These are phyloP conservation scores for Clarireedia monteithiana DNA, from an alignment of 2,329 filamentous ascomycete species.

Conservation along the genomic window DNA sequence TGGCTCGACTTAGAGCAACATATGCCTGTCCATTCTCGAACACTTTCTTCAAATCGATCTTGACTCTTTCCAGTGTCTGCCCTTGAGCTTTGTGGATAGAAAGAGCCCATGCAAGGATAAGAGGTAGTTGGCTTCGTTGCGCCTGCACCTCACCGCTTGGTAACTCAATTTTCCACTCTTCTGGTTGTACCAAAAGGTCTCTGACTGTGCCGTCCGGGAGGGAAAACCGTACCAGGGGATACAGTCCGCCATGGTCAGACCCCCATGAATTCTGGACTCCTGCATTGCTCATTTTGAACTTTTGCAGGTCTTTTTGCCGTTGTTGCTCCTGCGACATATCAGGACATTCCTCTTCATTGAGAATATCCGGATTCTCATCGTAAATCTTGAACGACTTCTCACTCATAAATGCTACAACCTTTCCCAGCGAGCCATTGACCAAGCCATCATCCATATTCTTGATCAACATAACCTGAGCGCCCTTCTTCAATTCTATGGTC, in stretches of 20 bases:
- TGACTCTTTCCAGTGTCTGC: constrained; percentile 81
- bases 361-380: constrained; percentile 47
- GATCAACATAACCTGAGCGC: constrained; percentile 98
- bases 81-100: constrained; percentile 98
- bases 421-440: constrained; percentile 90
- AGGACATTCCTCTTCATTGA: constrained; percentile 40
- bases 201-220: constrained; percentile 70
- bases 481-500: constrained; percentile 72
- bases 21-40: constrained; percentile 99
- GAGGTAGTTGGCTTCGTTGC: constrained; percentile 70
- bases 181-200: constrained; percentile 72
- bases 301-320: constrained; percentile 30
- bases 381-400: constrained; percentile 54
- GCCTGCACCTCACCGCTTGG: constrained; percentile 92
- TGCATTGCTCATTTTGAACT: constrained; percentile 28
- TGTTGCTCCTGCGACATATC: constrained; percentile 29
- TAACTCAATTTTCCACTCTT: constrained; percentile 95
- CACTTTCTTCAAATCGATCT: constrained; percentile 83
- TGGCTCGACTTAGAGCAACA: constrained; percentile 89
- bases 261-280: constrained; percentile 26
- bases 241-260: constrained; percentile 48
- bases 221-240: constrained; percentile 78
- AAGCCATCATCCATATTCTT: constrained; percentile 94
- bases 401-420: constrained; percentile 73
- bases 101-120: constrained; percentile 93